These are phyloP conservation scores for Silene latifolia DNA, from an alignment of 148 eudicot species.

Conservation along the genomic window DNA sequence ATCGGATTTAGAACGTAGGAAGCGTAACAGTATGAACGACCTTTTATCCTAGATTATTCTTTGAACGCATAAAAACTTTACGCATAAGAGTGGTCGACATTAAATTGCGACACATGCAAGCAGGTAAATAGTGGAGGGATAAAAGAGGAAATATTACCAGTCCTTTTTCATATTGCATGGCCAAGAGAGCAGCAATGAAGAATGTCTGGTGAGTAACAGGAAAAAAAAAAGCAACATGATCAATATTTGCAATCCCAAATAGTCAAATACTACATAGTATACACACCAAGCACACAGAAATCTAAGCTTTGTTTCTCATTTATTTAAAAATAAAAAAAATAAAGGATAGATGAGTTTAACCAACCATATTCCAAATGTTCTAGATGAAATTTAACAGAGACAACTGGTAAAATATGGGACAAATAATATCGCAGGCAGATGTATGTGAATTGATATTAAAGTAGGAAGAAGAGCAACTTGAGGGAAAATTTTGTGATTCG, in stretches of 20 bases:
- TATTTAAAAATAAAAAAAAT: background rate
- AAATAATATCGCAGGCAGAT: background rate
- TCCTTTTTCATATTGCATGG: slow-evolving; percentile 87
- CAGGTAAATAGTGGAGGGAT: slow-evolving; percentile 5
- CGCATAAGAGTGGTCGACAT: background rate
- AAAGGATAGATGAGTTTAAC: no score
- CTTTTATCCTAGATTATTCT: background rate
- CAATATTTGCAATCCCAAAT: slow-evolving; percentile 4
- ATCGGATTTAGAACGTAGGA: background rate
- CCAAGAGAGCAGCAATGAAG: slow-evolving; percentile 95
- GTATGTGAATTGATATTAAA: no score
- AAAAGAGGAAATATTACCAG: slow-evolving; percentile 56
- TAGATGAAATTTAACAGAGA: background rate
- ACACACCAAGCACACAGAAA: background rate
- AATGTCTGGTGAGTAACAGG: slow-evolving; percentile 62
- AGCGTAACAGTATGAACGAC: background rate
- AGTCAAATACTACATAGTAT: background rate
- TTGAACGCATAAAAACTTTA: background rate
- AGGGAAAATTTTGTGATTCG: no score
- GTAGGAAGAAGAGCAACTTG: no score
- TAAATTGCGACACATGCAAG: background rate
- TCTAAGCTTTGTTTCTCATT: background rate
- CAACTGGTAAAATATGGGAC: background rate
- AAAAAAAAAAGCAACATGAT: slow-evolving; percentile 18
- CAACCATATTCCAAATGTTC: background rate